Evolutionary conservation across 257 asterid species (phyloP).

Genomic region (Rauvolfia tetraphylla): DNA sequence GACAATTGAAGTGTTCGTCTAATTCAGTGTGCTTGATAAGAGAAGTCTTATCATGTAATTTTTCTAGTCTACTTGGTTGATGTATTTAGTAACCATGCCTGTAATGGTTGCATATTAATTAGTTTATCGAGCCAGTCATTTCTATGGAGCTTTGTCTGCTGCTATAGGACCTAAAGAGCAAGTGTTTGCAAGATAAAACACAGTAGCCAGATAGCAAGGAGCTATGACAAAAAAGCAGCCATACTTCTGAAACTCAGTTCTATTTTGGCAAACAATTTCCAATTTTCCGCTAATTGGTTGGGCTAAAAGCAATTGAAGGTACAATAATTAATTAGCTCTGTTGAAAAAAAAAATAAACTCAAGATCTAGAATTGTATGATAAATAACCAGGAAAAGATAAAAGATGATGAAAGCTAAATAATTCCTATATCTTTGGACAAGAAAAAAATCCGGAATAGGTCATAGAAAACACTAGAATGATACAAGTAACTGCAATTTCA

Average conservation of each 20-base stretch:
- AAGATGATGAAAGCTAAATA: background rate
- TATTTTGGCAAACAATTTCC: background rate
- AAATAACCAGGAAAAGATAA: background rate
- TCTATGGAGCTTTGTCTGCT: background rate
- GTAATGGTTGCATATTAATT: background rate
- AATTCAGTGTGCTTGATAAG: background rate
- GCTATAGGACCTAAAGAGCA: background rate
- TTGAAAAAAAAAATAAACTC: background rate
- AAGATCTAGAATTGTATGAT: background rate
- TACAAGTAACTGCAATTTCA: background rate
- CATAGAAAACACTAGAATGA: background rate
- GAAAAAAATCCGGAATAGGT: background rate
- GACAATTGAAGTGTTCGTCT: background rate
- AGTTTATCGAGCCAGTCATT: background rate
- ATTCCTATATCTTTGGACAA: background rate
- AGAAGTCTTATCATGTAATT: background rate
- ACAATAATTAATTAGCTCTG: background rate
- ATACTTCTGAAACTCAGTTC: background rate
- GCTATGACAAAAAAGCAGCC: background rate
- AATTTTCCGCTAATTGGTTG: background rate
- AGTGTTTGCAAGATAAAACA: background rate
- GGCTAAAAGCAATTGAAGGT: background rate
- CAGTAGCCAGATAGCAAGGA: background rate
- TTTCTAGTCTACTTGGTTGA: background rate
- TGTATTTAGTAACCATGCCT: background rate